These are phyloP conservation scores for Xylariaceae sp. DNA, from an alignment of 2,329 filamentous ascomycete genomes.

Conservation along the genomic window DNA sequence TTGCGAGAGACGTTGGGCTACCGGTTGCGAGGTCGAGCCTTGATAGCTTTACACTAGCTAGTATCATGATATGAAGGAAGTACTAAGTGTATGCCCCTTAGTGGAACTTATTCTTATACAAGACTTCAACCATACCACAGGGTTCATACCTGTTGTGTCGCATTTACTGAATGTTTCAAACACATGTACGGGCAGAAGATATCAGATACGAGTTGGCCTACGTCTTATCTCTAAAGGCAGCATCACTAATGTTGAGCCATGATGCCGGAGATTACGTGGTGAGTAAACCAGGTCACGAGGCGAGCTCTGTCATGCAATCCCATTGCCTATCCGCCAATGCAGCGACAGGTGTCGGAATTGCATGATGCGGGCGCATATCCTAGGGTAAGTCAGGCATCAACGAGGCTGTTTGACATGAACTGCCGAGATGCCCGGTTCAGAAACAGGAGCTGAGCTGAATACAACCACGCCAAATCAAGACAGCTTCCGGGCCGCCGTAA, in stretches of 20 bases:
- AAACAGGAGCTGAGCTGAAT: conserved; percentile 4
- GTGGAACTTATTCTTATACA: too few relatives aligned
- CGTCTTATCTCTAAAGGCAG: neutral
- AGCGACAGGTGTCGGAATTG: neutral
- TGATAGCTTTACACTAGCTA: neutral
- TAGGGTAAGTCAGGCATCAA: neutral
- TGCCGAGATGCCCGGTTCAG: neutral
- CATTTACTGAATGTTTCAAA: neutral
- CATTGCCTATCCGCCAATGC: neutral
- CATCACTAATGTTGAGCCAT: too few relatives aligned
- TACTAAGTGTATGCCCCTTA: too few relatives aligned
- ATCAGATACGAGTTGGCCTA: neutral
- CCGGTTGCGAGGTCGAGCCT: neutral
- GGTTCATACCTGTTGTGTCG: neutral
- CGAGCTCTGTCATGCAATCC: neutral
- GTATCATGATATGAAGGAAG: neutral
- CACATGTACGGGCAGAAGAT: conserved; percentile 3
- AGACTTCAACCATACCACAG: neutral
- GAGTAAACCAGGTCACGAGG: neutral
- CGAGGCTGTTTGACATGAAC: neutral
- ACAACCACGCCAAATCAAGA: neutral
- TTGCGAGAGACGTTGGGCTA: neutral
- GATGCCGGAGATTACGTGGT: neutral
- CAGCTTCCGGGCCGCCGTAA: neutral
- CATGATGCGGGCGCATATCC: conserved; percentile 1